These are phyloP conservation scores for Aristolochia fimbriata DNA, from an alignment of 164 flowering plant species.

Conservation along the genomic window DNA sequence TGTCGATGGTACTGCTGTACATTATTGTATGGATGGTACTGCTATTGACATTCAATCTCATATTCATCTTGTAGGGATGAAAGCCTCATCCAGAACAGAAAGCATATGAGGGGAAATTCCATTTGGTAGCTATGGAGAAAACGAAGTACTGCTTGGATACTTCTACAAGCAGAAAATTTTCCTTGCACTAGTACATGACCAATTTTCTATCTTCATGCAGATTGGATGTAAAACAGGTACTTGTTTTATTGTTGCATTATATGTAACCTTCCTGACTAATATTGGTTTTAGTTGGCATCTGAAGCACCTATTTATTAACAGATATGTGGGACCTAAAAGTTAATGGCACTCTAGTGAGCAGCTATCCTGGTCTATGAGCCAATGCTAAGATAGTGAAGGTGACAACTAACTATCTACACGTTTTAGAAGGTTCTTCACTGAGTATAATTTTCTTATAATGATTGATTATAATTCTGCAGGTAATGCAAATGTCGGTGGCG, in stretches of 20 bases:
- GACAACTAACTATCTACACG: not conserved
- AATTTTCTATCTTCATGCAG: conserved; percentile 50
- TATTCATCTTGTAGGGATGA: conserved; percentile 30
- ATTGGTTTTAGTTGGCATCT: conserved; percentile 1
- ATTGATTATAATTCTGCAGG: conserved; percentile 24
- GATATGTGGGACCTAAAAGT: conserved; percentile 65
- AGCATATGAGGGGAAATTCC: conserved; percentile 29
- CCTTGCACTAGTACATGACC: conserved; percentile 28
- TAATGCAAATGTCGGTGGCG: conserved; percentile 26
- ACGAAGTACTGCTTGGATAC: conserved; percentile 48
- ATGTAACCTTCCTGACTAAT: no score
- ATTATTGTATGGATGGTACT: no score
- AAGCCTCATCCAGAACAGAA: conserved; percentile 15
- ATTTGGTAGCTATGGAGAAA: conserved; percentile 26
- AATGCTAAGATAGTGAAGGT: conserved; percentile 39
- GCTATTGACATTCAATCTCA: no score
- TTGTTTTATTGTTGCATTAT: not conserved
- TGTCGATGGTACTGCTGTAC: no score
- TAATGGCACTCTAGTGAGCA: conserved; percentile 50
- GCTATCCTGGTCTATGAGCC: conserved; percentile 75
- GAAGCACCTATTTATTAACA: conserved; percentile 16
- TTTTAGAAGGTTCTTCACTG: not conserved
- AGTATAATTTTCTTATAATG: not conserved
- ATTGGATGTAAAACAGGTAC: conserved; percentile 64
- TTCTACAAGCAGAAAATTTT: conserved; percentile 37